Evolutionary conservation across 2,329 filamentous ascomycete genomes (phyloP), one percentile per base, ranked within the genome.

Genomic region (Colletotrichum chrysophilum): DNA sequence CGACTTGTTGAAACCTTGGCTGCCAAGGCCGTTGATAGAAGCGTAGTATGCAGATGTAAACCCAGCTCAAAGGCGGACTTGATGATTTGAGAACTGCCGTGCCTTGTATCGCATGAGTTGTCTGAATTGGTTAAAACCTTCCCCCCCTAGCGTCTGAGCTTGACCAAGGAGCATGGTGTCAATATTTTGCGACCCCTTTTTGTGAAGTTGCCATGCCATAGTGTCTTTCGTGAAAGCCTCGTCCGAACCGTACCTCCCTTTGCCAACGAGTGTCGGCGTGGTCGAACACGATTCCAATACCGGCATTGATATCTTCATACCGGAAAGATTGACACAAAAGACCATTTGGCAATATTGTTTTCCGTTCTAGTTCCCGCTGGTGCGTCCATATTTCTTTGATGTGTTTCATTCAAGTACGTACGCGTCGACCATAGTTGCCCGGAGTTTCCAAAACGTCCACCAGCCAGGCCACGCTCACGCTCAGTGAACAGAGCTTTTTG

Each of bases 1-100:
- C 38, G 18, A 5, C 2, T 0, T 3, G 3, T n/a, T n/a, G 18
- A 0, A n/a, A 48, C 0, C 9, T 0, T 48, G 18, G 18, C 38
- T 52, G 43, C n/a, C 43, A 52, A 52, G 43, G n/a, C 16, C 10
- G 43, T 1, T 52, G n/a, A 13, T 4, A 24, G 43, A 52, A 21
- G 43, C 6, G 4, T 2, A 7, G 0, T 21, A 21, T 52, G 43
- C 43, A 52, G 43, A 52, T 1, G n/a, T 52, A 52, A 3, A 3
- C 43, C 12, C n/a, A 52, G 10, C 43, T 21, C 16, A 0, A 52
- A 52, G n/a, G 43, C 10, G 2, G 43, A 0, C 43, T 24, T 7
- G n/a, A 52, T 21, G 0, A 52, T 7, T 21, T 24, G 43, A 21
- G 43, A 52, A 52, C 43, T 52, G 43, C 43, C 43, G 43, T 52